phyloP scores from a whole-genome alignment of 1,284 basidiomycete genomes.

The Agroathelia rolfsii region DNA sequence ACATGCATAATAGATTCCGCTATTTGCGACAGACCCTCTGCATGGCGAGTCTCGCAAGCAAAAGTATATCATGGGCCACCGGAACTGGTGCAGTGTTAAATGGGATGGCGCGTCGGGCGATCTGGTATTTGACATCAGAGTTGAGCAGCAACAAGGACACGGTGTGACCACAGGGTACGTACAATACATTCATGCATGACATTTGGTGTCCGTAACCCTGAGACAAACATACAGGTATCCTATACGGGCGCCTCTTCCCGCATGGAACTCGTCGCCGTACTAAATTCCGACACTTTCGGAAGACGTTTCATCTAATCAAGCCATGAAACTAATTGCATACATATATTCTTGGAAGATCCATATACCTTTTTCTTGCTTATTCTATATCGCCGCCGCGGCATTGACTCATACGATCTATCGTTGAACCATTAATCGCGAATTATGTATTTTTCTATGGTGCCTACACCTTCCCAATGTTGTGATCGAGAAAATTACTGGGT shows the following conservation, averaged over 20 bases:
- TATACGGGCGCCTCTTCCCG: constrained; percentile 17
- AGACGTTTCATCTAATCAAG: constrained; percentile 1
- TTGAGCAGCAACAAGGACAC: constrained; percentile 75
- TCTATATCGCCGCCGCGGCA: too few relatives aligned
- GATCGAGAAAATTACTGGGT: too few relatives aligned
- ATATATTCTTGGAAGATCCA: too few relatives aligned
- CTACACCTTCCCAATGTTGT: too few relatives aligned
- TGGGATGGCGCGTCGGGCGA: constrained; percentile 55
- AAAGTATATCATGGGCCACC: constrained; percentile 75
- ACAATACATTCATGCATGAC: not conserved
- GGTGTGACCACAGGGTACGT: constrained; percentile 69
- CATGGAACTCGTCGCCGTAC: constrained; percentile 11
- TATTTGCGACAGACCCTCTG: constrained; percentile 73
- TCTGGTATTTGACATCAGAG: constrained; percentile 78
- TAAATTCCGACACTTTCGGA: not conserved
- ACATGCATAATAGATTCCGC: too few relatives aligned
- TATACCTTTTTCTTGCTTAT: too few relatives aligned
- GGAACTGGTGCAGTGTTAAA: constrained; percentile 84
- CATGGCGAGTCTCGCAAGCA: constrained; percentile 76
- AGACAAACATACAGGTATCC: constrained; percentile 15
- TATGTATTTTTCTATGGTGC: too few relatives aligned
- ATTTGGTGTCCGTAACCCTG: not conserved
- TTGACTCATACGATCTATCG: too few relatives aligned
- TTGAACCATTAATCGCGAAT: too few relatives aligned
- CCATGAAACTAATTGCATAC: not conserved